These are phyloP conservation scores for Fusarium buxicola DNA, from an alignment of 2,329 filamentous ascomycete genomes.

Conservation along the genomic window DNA sequence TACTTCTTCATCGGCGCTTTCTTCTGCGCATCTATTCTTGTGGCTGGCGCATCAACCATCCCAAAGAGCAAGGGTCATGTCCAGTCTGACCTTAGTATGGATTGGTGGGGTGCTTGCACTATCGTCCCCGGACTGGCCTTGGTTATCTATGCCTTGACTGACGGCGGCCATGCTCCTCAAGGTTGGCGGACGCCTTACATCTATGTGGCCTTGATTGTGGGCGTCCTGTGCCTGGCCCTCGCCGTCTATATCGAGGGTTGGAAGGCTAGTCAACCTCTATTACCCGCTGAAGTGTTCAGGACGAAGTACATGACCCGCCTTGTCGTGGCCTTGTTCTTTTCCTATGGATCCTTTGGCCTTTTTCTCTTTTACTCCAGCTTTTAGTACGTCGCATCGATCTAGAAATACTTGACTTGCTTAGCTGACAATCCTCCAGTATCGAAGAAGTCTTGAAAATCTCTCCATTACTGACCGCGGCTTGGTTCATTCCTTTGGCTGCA, in stretches of 20 bases:
- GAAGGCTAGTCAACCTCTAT: conserved; percentile 73
- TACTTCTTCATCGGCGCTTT: conserved; percentile 75
- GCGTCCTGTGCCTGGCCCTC: conserved; percentile 66
- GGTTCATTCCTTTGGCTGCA: conserved; percentile 74
- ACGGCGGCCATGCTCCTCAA: conserved; percentile 74
- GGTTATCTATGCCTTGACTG: conserved; percentile 80
- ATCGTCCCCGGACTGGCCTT: conserved; percentile 75
- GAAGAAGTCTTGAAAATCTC: conserved; percentile 68
- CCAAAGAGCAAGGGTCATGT: conserved; percentile 49
- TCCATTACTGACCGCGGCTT: conserved; percentile 73
- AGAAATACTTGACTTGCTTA: accelerated
- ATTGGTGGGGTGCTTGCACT: conserved; percentile 72
- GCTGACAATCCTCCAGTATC: conserved; percentile 57
- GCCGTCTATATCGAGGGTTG: conserved; percentile 80
- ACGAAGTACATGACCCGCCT: conserved; percentile 77
- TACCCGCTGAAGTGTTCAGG: conserved; percentile 76
- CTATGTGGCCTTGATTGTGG: conserved; percentile 71
- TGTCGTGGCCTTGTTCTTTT: conserved; percentile 69
- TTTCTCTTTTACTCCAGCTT: conserved; percentile 77
- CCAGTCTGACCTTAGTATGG: conserved; percentile 63
- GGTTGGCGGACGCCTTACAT: conserved; percentile 83
- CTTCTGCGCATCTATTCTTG: conserved; percentile 57
- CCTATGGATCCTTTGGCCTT: conserved; percentile 76
- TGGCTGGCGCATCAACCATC: conserved; percentile 56
- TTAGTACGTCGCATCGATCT: conserved; percentile 59